Percentiles rank a stretch among this genome's conserved stretches.
Evolutionary conservation across 2,329 filamentous ascomycete species (phyloP).

Genomic region (Fonsecaea multimorphosa): DNA sequence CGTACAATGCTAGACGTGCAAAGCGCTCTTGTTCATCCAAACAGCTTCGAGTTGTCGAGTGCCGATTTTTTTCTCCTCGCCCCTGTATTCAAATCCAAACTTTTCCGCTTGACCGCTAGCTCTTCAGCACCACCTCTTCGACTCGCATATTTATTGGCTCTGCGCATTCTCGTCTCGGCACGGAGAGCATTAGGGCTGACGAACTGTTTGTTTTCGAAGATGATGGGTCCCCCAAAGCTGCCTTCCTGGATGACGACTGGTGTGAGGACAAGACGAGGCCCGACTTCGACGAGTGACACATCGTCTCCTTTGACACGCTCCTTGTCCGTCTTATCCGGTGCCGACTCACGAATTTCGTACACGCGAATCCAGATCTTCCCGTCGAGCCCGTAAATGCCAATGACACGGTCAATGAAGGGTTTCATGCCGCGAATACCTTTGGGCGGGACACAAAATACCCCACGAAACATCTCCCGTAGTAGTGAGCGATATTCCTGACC

Average conservation of each 20-base stretch:
- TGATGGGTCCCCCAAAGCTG: constrained; percentile 92
- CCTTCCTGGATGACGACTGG: constrained; percentile 95
- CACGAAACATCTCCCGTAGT: constrained; percentile 85
- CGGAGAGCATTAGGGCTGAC: constrained; percentile 95
- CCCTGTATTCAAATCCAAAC: constrained; percentile 73
- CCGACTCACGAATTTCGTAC: constrained; percentile 82
- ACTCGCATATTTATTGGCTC: constrained; percentile 77
- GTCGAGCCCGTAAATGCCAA: constrained; percentile 88
- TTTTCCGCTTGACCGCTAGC: constrained; percentile 73
- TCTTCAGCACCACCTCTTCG: constrained; percentile 77
- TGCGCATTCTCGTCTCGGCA: constrained; percentile 75
- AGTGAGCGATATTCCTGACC: constrained; percentile 53
- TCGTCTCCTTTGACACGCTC: constrained; percentile 53
- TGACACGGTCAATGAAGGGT: constrained; percentile 94
- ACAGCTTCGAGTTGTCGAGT: constrained; percentile 75
- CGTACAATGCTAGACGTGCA: not conserved
- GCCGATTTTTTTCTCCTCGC: constrained; percentile 68
- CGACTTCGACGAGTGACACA: constrained; percentile 87
- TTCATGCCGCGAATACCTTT: constrained; percentile 82
- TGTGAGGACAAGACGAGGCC: constrained; percentile 88
- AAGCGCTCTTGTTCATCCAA: constrained; percentile 61
- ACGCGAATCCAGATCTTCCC: constrained; percentile 96
- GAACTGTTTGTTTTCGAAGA: constrained; percentile 98
- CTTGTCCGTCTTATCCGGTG: constrained; percentile 51
- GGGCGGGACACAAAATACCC: constrained; percentile 90